These are phyloP conservation scores for Jacaranda mimosifolia DNA, from an alignment of 257 asterid genomes.

Conservation along the genomic window DNA sequence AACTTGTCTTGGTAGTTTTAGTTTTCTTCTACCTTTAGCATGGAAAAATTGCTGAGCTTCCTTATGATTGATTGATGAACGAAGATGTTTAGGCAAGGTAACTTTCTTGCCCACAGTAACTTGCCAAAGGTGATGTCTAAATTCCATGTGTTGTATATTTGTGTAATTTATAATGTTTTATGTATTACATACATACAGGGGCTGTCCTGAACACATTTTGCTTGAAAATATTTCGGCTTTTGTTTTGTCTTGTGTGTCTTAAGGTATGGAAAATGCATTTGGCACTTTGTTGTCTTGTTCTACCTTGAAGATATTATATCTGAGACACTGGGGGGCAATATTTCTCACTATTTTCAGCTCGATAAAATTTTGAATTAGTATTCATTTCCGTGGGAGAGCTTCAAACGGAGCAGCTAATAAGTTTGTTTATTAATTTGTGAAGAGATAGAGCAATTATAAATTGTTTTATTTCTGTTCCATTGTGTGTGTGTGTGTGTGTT, in stretches of 20 bases:
- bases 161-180: constrained; percentile 49
- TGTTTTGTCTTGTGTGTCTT: constrained; percentile 24
- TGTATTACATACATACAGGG: constrained; percentile 32
- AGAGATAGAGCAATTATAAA: not conserved
- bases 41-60: constrained; percentile 42
- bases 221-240: constrained; percentile 34
- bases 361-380: constrained; percentile 3
- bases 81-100: constrained; percentile 34
- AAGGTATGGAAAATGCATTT: constrained; percentile 18
- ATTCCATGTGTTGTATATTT: constrained; percentile 57
- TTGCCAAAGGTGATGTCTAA: constrained; percentile 39
- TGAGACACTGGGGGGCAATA: too few species aligned
- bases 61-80: constrained; percentile 12
- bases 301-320: too few species aligned
- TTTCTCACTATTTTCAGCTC: too few species aligned
- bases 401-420: not conserved
- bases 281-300: not conserved
- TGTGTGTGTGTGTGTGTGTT: not conserved
- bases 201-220: constrained; percentile 32
- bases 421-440: not conserved
- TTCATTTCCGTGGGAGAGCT: constrained; percentile 11
- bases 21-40: constrained; percentile 37
- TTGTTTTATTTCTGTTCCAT: not conserved
- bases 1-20: constrained; percentile 33
- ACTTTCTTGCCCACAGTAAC: constrained; percentile 41